Evolutionary conservation across 805 yeast species (phyloP), one percentile per base, ranked within the genome.

Genomic region (Sugiyamaella qingdaonensis): DNA sequence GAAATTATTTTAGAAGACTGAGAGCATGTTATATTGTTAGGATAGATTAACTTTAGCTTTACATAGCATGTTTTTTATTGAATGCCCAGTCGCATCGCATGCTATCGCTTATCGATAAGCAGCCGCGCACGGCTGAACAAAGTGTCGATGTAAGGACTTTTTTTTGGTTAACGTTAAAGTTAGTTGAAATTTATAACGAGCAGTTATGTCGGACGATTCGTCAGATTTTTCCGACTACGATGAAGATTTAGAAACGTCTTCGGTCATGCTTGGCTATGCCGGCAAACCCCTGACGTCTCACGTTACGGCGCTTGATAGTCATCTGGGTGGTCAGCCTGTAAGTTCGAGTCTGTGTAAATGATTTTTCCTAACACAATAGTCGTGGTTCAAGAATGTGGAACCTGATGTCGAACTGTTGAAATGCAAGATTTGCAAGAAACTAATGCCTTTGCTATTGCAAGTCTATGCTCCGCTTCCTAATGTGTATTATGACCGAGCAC

Each of bases 381-480:
- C 81, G 7, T 85, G 96, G 95, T 67, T 88, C 33, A 78, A 84
- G 57, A 75, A 74, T 1, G 81, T 88, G 0, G 66, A 72, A 2
- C 94, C 96, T 0, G 71, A 72, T 0, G 18, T 55, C 0, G 77
- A 76, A 2, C 66, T 80, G 16, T 63, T 85, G 7, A 65, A 69
- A 34, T 94, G 99, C 72, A 79, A 77, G 46, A 78, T 77, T 51
- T 94, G 99, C 71, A 70, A 69, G 1, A 67, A 73, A 9, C 70
- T 74, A 13, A 77, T 89, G 84, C 80, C 86, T 11, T 69, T 92
- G 45, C 72, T 91, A 31, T 68, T 85, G 1, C 98, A 94, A 66
- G 85, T 92, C 1, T 85, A 78, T 68, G 85, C 96, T 0, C 95
- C 95, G 0, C 68, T 91, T 41, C 88, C 83, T 33, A 78, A 78